Base-by-base conservation (phyloP, 1,284 basidiomycete species). In the Erythrobasidium hasegawianum region DNA sequence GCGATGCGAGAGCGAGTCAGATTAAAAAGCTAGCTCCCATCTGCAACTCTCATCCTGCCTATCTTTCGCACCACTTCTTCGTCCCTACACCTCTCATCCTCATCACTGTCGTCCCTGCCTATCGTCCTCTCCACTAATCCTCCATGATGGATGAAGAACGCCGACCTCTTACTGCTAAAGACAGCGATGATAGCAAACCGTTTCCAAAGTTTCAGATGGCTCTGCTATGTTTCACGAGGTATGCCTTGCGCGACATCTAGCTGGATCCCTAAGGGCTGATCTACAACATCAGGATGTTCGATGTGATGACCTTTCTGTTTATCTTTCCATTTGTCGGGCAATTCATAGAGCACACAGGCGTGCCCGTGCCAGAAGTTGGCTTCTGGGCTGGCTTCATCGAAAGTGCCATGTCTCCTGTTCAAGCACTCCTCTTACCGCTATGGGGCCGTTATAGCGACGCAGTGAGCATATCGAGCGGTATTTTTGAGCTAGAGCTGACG, bases 311-410 rank as follows among this genome's bases (percentile, higher is more conserved):
- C 10, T 73, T 72, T 47, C 66, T 45, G 20, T 61, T 53, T 24
- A 64, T 64, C 13, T 64, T 64, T 49, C 67, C 60, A 3, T 68
- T 57, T 52, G 14, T 53, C 20, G 27, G 27, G 45, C 18, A 20
- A 24, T 27, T 16, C 27, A 29, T 27, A 16, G 38, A 58, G 22
- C 43, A 64, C 43, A 52, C 74, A 59, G 74, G 76, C 10, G 76
- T 81, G 1, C 78, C 79, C 66, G 76, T 75, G 26, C 75, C 78
- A 54, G 47, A 67, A 16, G 58, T 73, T 3, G 76, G 76, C 0
- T 77, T 78, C 71, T 79, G 76, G 52, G 76, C 76, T 5, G 79
- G 78, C 9, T 43, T 78, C 11, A 73, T 79, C 57, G 72, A 78
- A 57, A 72, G 33, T 11, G 33, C 33, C 5, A 33, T 33, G 33